Evolutionary conservation across 2,329 filamentous ascomycete genomes (phyloP), one percentile per base, ranked within the genome.

Genomic region (Acephala macrosclerotiorum): DNA sequence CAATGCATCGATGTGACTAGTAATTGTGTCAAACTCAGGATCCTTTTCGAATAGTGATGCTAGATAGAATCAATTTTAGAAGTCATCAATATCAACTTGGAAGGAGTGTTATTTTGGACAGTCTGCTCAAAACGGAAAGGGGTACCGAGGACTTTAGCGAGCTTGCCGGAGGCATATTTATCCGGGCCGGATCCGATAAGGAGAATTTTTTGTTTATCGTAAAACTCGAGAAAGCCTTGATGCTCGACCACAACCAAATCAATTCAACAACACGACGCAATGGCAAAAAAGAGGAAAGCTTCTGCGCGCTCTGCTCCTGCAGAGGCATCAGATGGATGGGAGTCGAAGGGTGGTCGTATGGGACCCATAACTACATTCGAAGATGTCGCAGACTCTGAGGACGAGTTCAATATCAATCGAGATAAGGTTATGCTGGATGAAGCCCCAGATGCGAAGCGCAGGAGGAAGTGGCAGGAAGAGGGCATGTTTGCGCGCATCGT

Each of bases 341-440:
- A 72, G 20, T 33, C 66, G 1, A 69, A 67, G 53, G 66, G 69
- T 11, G 72, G 71, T 4, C 74, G 70, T 58, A 64, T 74, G 20
- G 67, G 61, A 4, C 67, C 71, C 20, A 72, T 74, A 16, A 72
- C 70, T 2, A 89, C 87, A 2, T 95, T 86, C 78, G 89, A 95
- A 78, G 93, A 97, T 79, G 90, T 99, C 72, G 93, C 94, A 70
- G 91, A 97, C 77, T 96, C 94, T 1, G 93, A 97, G 78, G 96
- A 99, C 78, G 93, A 97, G 77, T 97, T 97, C 77, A 93, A 95
- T 74, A 83, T 94, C 66, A 91, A 94, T 70, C 88, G 91, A 70
- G 96, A 99, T 79, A 91, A 92, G 75, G 89, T 99, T 68, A 80
- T 95, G 74, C 85, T 99, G 42, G 93, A 97, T 35, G 93, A 97